These are phyloP conservation scores for Vigna radiata DNA, from an alignment of 306 rosid genomes.

Conservation along the genomic window DNA sequence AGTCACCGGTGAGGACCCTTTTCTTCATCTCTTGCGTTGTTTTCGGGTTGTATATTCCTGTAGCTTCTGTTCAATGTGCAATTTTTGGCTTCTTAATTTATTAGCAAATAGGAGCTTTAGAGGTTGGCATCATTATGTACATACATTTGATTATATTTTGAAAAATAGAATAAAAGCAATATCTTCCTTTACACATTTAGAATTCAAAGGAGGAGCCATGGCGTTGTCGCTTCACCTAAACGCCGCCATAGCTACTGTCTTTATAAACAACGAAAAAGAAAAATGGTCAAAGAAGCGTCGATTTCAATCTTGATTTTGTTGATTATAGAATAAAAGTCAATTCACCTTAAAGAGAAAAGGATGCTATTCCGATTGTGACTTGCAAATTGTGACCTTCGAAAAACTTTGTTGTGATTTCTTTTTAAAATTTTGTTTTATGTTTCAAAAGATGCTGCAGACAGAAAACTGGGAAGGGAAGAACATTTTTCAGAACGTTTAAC, in stretches of 20 bases:
- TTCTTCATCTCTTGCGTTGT: conserved; percentile 3
- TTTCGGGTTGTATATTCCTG: conserved; percentile 51
- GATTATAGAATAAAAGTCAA: neutral
- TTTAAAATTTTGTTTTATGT: neutral
- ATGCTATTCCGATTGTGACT: neutral
- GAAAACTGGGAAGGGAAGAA: neutral
- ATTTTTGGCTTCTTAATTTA: conserved; percentile 46
- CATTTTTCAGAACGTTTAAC: neutral
- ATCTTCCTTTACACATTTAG: neutral
- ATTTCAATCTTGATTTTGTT: neutral
- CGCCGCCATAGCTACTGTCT: neutral
- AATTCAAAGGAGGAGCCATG: neutral
- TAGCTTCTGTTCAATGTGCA: conserved; percentile 47
- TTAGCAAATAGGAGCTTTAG: conserved; percentile 38
- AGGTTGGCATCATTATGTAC: conserved; percentile 50
- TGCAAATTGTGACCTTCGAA: neutral
- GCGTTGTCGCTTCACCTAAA: neutral
- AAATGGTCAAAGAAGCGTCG: neutral
- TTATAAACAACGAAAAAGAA: neutral
- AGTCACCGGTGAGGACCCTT: conserved; percentile 31
- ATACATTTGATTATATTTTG: conserved; percentile 46
- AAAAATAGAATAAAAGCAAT: conserved; percentile 51
- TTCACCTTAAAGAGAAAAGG: neutral
- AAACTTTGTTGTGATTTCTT: neutral
- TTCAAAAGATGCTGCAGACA: neutral